Percentiles rank a stretch among this genome's conserved stretches.
Evolutionary conservation across 2,329 filamentous ascomycete species (phyloP).

Genomic region (Sporothrix inflata): DNA sequence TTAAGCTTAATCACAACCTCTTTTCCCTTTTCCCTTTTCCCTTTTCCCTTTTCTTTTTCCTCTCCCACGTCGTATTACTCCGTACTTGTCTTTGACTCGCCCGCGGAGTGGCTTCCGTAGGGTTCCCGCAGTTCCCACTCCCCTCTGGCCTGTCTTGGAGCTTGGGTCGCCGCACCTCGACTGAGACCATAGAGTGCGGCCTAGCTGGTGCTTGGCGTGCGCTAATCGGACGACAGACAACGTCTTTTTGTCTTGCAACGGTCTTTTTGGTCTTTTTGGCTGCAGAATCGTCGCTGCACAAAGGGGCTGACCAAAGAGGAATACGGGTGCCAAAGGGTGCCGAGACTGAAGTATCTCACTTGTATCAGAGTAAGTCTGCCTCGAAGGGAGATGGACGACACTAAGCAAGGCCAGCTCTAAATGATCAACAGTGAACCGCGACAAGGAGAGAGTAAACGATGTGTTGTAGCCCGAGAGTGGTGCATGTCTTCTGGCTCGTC

Average conservation of each 20-base stretch:
- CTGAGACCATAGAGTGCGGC: background rate
- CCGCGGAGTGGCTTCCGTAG: background rate
- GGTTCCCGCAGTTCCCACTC: slow-evolving; percentile 15
- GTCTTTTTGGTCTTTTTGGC: slow-evolving; percentile 3
- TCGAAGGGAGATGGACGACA: background rate
- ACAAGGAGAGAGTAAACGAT: background rate
- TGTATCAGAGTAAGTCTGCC: background rate
- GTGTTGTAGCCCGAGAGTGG: background rate
- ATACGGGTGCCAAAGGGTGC: background rate
- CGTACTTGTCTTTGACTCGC: background rate
- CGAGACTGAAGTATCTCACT: background rate
- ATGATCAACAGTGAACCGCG: background rate
- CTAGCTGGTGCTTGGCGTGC: slow-evolving; percentile 4
- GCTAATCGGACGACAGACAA: slow-evolving; percentile 2
- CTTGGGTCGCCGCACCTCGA: slow-evolving; percentile 9
- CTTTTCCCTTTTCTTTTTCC: background rate
- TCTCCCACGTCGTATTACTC: background rate
- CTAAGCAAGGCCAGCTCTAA: background rate
- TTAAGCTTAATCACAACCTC: slow-evolving; percentile 8
- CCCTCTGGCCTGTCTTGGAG: background rate
- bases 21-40: background rate
- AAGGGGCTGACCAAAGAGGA: background rate
- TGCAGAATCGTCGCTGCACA: slow-evolving; percentile 15
- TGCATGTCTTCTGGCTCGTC: background rate
- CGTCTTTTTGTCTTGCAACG: background rate